Evolutionary conservation across 108 stramenopile genomes (phyloP), one percentile per base, ranked within the genome.

Genomic region (Skeletonema grethae): DNA sequence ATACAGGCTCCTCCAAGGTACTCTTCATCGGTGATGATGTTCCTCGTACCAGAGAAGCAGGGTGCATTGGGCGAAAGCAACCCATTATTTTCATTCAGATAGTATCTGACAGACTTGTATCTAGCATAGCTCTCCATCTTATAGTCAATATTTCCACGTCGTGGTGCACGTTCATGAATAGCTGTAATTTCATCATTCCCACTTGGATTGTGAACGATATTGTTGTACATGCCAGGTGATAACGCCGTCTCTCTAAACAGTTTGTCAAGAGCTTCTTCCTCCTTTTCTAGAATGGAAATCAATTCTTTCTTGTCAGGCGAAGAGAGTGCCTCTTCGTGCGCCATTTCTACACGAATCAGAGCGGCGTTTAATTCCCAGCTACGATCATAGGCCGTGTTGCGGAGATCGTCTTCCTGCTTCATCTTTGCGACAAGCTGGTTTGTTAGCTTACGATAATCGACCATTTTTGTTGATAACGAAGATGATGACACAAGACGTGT

Each of bases 1-100:
- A 91, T 94, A 74, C 87, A 90, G 1, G 84, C 87, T 15, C 93
- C 93, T 4, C 68, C 84, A 22, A 94, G 65, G 62, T 94, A 94
- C 72, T 94, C 93, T 70, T 94, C 93, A 60, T 94, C 93, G 10
- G 88, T 91, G 0, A 80, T 69, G 11, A 72, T 71, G 20, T 55
- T 68, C 34, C 76, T 72, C 35, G 39, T 11, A 39, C 28, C 57
- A 35, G 56, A 18, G 70, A 70, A 39, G 39, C 31, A 58, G 35
- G 70, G 30, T 55, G 61, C 53, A 66, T 46, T 53, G 59, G 82
- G 29, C 72, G 82, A 34, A 59, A 68, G 13, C 11, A 89, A 68
- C 9, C 18, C 46, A 48, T 45, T 11, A 45, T 32, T 67, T 5
- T 83, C 89, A 31, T 65, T 74, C 2, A 94, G 64, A 72, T 89